Evolutionary conservation across 164 flowering plant species (phyloP), one percentile per base, ranked within the genome.

Genomic region (Euptelea pleiosperma): DNA sequence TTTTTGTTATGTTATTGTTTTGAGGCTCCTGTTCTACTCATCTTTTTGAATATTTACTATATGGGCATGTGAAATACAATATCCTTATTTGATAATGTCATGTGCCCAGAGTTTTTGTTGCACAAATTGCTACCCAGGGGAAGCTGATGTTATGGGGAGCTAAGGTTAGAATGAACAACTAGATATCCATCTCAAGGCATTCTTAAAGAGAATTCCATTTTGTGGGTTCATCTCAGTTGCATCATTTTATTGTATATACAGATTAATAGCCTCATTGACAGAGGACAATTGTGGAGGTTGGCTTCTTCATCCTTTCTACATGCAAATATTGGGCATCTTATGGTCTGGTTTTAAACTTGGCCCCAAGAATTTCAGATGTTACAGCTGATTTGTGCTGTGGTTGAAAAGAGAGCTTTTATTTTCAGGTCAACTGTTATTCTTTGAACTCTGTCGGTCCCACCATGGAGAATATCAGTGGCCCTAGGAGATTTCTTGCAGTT

Each of bases 261-360:
- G 98, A 74, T 88, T 63, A 91, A 91, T 68, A 75, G 82, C 69
- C 78, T 84, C 6, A 82, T 91, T 50, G 85, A 83, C 66, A 62
- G 69, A 74, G 98, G 98, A 39, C 84, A 91, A 58, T 40, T 83
- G 8, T 91, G 98, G 98, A 88, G 98, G 80, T 77, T 91, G 49
- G 85, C 60, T 21, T 84, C 98, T 21, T 80, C 91, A 36, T 73
- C 94, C 18, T 73, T 88, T 49, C 71, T 91, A 58, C 98, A 88
- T 78, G 89, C 81, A 61, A 86, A 88, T 75, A 53, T 83, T 49
- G 85, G 77, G 50, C 98, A 91, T 60, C 89, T 91, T 35, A 62
- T 86, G 94, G 96, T 91, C 50, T 62, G 83, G 22, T 64, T 62
- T 61, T 22, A 61, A 45, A 19, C 63, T 41, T 35, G 33, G 18